Conservation (phyloP, 1,284 basidiomycete genomes). For the Puccinia hordei region DNA sequence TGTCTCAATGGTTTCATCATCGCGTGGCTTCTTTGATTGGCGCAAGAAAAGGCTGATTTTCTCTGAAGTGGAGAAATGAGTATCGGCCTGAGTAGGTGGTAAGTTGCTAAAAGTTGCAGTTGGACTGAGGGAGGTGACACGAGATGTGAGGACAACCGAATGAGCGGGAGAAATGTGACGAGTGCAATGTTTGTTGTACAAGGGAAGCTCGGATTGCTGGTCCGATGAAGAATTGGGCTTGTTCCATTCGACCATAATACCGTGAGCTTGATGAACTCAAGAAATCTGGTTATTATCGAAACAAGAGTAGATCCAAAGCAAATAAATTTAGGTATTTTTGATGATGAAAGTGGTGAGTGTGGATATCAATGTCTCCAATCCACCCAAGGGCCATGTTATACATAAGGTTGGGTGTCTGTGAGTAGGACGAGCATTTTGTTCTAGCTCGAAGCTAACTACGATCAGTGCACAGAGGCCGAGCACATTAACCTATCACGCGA, state of each 20-base stretch:
- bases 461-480: not conserved
- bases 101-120: not conserved
- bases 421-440: not conserved
- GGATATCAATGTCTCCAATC: not conserved
- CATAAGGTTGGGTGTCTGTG: not conserved
- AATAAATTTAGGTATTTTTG: not conserved
- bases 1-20: not conserved
- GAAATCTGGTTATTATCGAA: not conserved
- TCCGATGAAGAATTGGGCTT: conserved; percentile 15
- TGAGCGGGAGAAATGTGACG: not conserved
- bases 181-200: conserved; percentile 12
- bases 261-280: not conserved
- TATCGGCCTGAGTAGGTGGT: not conserved
- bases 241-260: conserved; percentile 13
- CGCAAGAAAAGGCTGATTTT: not conserved
- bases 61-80: not conserved
- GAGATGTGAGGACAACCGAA: not conserved
- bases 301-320: not conserved
- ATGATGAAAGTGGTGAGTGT: not conserved
- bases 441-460: not conserved
- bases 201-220: conserved; percentile 16
- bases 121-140: conserved; percentile 5
- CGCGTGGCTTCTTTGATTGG: conserved; percentile 20
- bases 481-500: not conserved
- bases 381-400: not conserved